These are phyloP conservation scores for Lactarius trivialis DNA, from an alignment of 768 basidiomycete species.

Conservation along the genomic window DNA sequence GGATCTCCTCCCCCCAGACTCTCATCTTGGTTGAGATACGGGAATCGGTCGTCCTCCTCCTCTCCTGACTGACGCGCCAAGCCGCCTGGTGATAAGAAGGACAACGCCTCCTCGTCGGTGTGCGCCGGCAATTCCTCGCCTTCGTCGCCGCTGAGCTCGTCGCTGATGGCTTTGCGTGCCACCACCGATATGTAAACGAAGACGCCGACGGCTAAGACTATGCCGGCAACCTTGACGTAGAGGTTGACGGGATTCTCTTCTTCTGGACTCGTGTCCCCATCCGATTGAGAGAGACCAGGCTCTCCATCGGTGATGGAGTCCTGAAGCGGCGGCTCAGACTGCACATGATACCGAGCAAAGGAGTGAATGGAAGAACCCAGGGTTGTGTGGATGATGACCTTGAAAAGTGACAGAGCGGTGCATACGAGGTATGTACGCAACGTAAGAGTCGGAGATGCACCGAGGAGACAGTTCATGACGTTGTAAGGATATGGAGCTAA, in stretches of 20 bases:
- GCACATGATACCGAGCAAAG: conserved; percentile 60
- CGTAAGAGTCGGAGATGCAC: conserved; percentile 76
- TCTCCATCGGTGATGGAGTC: conserved; percentile 26
- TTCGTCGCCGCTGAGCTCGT: conserved; percentile 46
- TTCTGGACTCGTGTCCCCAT: conserved; percentile 21
- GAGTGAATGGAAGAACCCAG: conserved; percentile 81
- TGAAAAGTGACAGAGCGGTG: conserved; percentile 81
- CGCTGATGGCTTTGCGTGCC: conserved; percentile 60
- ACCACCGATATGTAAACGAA: conserved; percentile 76
- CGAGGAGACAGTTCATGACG: conserved; percentile 91
- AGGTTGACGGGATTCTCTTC: conserved; percentile 45
- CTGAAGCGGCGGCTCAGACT: neutral
- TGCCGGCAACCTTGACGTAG: conserved; percentile 62
- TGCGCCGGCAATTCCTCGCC: conserved; percentile 31
- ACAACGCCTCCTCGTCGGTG: conserved; percentile 22
- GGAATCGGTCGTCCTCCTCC: conserved; percentile 2
- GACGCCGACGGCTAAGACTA: conserved; percentile 64
- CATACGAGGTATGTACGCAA: conserved; percentile 71
- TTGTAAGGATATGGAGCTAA: conserved; percentile 91
- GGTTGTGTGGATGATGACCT: conserved; percentile 85
- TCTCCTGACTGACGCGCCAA: conserved; percentile 14
- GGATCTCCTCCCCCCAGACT: conserved; percentile 9
- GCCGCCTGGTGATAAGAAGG: conserved; percentile 20
- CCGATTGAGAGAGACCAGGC: conserved; percentile 9
- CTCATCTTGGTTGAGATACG: conserved; percentile 3